phyloP scores from a whole-genome alignment of 768 basidiomycete genomes.

The Cantharellus cinnabarinus region DNA sequence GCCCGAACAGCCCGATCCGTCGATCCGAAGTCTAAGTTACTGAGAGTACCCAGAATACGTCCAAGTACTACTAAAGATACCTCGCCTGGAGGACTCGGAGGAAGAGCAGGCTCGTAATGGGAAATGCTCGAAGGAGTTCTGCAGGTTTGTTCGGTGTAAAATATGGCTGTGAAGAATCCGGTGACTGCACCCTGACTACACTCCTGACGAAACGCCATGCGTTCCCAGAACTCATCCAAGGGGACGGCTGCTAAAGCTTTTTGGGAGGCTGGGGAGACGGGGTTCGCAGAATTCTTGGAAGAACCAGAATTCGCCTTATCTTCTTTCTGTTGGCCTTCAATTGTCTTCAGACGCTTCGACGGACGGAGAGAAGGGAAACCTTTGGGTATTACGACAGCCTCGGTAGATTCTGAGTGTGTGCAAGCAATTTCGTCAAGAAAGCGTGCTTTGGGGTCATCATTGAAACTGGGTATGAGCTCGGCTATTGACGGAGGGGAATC shows the following conservation, averaged over 20 bases:
- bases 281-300: constrained; percentile 10
- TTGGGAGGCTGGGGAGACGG: constrained; percentile 1
- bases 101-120: constrained; percentile 24
- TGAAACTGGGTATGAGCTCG: constrained; percentile 67
- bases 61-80: constrained; percentile 46
- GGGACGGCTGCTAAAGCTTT: not conserved
- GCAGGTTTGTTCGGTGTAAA: constrained; percentile 7
- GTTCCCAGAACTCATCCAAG: constrained; percentile 84
- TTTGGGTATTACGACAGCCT: not conserved
- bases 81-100: constrained; percentile 12
- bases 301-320: not conserved
- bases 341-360: constrained; percentile 17
- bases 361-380: constrained; percentile 12
- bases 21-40: constrained; percentile 63
- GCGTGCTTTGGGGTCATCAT: constrained; percentile 92
- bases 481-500: constrained; percentile 25
- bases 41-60: constrained; percentile 46
- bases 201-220: constrained; percentile 92
- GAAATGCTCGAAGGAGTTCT: constrained; percentile 4
- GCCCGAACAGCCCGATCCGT: constrained; percentile 40
- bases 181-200: constrained; percentile 79
- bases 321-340: too few relatives aligned
- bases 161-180: constrained; percentile 66
- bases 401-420: constrained; percentile 15
- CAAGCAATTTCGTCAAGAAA: constrained; percentile 82